Conservation (phyloP, 352 stramenopile species). For the Thalassiosira livingstoniorum region DNA sequence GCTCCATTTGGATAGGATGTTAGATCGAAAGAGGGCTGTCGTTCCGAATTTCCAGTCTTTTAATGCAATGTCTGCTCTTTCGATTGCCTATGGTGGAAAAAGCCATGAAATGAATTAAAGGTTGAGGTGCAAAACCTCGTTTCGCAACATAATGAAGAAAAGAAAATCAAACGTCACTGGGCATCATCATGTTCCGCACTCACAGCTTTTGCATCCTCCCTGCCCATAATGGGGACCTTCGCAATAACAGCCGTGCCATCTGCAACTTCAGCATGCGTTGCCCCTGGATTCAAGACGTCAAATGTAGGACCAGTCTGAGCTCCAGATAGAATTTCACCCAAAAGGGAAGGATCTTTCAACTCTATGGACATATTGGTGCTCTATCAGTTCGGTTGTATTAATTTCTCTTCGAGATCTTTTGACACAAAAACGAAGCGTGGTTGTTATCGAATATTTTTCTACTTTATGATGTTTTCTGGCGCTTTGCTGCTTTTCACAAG, state of each 20-base stretch:
- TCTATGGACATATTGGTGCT: conserved; percentile 32
- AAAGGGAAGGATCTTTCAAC: conserved; percentile 60
- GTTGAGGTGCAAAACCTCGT: too few relatives aligned
- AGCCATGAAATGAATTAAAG: background rate
- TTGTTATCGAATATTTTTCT: too few relatives aligned
- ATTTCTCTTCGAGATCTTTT: too few relatives aligned
- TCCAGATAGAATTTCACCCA: conserved; percentile 16
- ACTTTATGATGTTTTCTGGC: too few relatives aligned
- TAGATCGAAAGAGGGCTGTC: conserved; percentile 59
- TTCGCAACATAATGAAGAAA: too few relatives aligned
- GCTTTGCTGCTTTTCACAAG: too few relatives aligned
- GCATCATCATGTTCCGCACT: too few relatives aligned
- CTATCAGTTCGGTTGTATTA: too few relatives aligned
- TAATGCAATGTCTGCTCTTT: conserved; percentile 41
- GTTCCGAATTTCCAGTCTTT: conserved; percentile 70
- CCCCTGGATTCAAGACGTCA: conserved; percentile 62
- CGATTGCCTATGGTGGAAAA: conserved; percentile 45
- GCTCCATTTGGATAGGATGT: conserved; percentile 67
- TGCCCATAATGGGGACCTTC: conserved; percentile 48
- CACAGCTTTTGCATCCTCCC: conserved; percentile 46
- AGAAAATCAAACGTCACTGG: too few relatives aligned
- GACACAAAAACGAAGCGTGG: too few relatives aligned
- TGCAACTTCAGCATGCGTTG: conserved; percentile 37
- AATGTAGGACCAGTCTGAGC: conserved; percentile 35
- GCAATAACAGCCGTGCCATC: conserved; percentile 50